phyloP scores from a whole-genome alignment of 2,329 filamentous ascomycete genomes.

The Pseudogymnoascus sp. region DNA sequence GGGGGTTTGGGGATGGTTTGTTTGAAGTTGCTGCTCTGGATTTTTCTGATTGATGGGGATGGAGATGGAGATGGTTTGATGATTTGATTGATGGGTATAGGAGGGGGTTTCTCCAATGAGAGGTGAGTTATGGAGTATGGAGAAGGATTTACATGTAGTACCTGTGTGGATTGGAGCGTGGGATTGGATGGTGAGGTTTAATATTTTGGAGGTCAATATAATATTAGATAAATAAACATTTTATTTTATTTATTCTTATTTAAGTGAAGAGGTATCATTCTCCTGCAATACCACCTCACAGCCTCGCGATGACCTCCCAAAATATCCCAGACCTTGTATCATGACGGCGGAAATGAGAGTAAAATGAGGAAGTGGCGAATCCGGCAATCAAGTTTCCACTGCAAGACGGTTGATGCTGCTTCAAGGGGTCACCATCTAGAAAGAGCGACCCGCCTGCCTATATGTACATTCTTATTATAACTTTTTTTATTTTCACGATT shows the following conservation, averaged over 20 bases:
- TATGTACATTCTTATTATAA: slow-evolving; percentile 1
- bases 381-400: background rate
- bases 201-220: background rate
- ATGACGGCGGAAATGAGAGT: background rate
- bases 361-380: background rate
- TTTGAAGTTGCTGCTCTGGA: background rate
- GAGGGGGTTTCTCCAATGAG: background rate
- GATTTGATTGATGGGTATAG: background rate
- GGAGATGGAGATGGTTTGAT: background rate
- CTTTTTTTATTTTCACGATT: background rate
- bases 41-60: too few relatives aligned
- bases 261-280: background rate
- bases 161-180: background rate
- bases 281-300: background rate
- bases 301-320: background rate
- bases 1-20: background rate
- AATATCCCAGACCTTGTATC: background rate
- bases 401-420: background rate
- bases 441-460: background rate
- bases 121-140: background rate
- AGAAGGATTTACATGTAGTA: background rate
- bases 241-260: background rate
- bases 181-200: background rate
- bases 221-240: background rate
- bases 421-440: background rate